Conservation (phyloP, 495 filamentous ascomycete species). For the Penicillium soppii region DNA sequence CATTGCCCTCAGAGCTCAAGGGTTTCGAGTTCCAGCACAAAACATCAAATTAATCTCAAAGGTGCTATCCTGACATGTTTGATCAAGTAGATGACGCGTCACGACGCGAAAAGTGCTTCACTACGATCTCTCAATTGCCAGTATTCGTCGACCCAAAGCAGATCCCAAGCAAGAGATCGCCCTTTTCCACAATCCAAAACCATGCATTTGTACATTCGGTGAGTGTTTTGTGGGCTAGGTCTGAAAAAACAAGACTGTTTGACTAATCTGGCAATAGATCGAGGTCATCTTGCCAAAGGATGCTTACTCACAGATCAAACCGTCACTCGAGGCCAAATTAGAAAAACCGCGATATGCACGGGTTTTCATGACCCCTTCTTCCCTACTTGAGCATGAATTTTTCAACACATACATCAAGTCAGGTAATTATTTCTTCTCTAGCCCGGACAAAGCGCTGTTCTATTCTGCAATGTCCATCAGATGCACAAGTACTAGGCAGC, state of each 20-base stretch:
- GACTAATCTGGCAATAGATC: conserved; percentile 47
- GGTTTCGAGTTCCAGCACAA: background rate
- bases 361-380: conserved; percentile 71
- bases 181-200: conserved; percentile 64
- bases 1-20: background rate
- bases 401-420: conserved; percentile 84
- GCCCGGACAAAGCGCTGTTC: background rate
- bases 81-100: conserved; percentile 54
- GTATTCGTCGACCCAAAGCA: conserved; percentile 67
- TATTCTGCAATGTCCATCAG: background rate
- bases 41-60: background rate
- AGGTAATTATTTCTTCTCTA: conserved; percentile 49
- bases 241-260: background rate
- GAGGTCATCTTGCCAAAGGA: conserved; percentile 75
- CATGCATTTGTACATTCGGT: conserved; percentile 81
- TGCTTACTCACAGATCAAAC: conserved; percentile 55
- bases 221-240: conserved; percentile 9
- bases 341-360: conserved; percentile 56
- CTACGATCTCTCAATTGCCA: conserved; percentile 63
- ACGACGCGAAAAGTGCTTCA: conserved; percentile 69
- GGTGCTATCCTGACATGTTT: conserved; percentile 54
- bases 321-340: conserved; percentile 48
- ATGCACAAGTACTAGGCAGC: background rate
- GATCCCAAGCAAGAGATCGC: conserved; percentile 67
- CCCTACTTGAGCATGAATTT: conserved; percentile 73